Base-by-base conservation (phyloP, 257 asterid genomes). In the Linderniella brevidens region DNA sequence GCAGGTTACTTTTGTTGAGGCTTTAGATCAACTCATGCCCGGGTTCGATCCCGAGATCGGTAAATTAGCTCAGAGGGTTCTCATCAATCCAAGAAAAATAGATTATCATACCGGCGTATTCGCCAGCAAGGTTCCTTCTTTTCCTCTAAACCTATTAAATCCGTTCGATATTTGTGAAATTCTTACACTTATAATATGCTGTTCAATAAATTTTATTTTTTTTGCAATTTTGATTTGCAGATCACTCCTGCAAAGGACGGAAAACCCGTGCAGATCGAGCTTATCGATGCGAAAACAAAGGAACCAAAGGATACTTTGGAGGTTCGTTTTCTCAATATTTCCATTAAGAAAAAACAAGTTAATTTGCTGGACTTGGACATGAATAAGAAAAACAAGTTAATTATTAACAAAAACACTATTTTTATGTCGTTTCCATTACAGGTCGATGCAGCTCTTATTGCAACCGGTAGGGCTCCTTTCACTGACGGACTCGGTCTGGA, bases 401-500 rank as follows among this genome's bases (percentile, higher is more conserved):
- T 9, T 39, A 13, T 39, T 39, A 10, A 9, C 43, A 3, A 10
- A 10, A 11, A 11, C 1, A 39, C 15, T 9, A 9, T 39, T 3
- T 1, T 39, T 39, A 13, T 10, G 3, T 1, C 9, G 15, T 39
- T 39, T 39, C 1, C 43, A 9, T 39, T 11, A 39, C 82, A 88
- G 98, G 94, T 88, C 38, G 98, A 88, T 80, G 95, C 95, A 29
- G 93, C 95, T 49, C 86, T 88, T 58, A 88, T 88, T 72, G 95
- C 98, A 49, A 88, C 98, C 1, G 95, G 98, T 65, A 84, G 95
- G 67, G 86, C 93, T 55, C 98, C 98, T 54, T 88, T 88, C 58
- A 84, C 98, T 9, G 73, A 72, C 50, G 98, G 95, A 68, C 92
- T 88, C 67, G 95, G 98, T 53, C 59, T 88, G 78, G 98, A 84